Conservation (phyloP, 352 stramenopile genomes). For the Globisporangium cystogenes region DNA sequence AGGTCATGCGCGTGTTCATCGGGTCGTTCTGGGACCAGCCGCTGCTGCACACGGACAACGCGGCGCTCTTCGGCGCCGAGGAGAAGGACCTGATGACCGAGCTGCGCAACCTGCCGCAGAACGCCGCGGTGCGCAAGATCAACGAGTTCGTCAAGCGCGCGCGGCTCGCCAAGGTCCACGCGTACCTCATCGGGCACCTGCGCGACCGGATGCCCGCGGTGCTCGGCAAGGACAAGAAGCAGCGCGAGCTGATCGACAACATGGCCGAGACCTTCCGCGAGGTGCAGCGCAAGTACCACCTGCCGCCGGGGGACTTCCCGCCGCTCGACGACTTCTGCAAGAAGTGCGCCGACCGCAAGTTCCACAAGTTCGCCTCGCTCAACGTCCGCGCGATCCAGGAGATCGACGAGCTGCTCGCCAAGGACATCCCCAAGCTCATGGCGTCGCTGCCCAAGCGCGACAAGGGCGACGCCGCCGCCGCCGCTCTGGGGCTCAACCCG, state of each 20-base stretch:
- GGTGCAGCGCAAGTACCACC: slow-evolving; percentile 96
- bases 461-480: slow-evolving; percentile 2
- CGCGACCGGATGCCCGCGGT: slow-evolving; percentile 95
- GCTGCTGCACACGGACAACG: slow-evolving; percentile 84
- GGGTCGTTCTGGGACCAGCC: slow-evolving; percentile 97
- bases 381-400: slow-evolving; percentile 95
- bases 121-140: slow-evolving; percentile 93
- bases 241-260: slow-evolving; percentile 93
- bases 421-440: slow-evolving; percentile 95
- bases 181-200: slow-evolving; percentile 97
- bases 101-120: slow-evolving; percentile 92
- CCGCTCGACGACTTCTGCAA: slow-evolving; percentile 85
- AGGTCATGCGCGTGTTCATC: slow-evolving; percentile 98
- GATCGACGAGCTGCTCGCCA: slow-evolving; percentile 97
- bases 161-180: slow-evolving; percentile 94
- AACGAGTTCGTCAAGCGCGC: slow-evolving; percentile 96
- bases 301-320: slow-evolving; percentile 94
- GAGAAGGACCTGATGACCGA: slow-evolving; percentile 97
- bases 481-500: slow-evolving; percentile 20
- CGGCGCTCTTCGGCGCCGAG: slow-evolving; percentile 95
- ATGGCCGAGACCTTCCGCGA: slow-evolving; percentile 96
- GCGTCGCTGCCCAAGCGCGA: slow-evolving; percentile 58
- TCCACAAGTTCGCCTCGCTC: slow-evolving; percentile 89
- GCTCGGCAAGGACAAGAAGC: slow-evolving; percentile 97
- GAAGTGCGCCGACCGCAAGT: slow-evolving; percentile 84